A percentile compares a stretch with the other conserved stretches of the same genome.
Conservation (phyloP, 1,284 basidiomycete genomes). For the Cryptococcus sp. region DNA sequence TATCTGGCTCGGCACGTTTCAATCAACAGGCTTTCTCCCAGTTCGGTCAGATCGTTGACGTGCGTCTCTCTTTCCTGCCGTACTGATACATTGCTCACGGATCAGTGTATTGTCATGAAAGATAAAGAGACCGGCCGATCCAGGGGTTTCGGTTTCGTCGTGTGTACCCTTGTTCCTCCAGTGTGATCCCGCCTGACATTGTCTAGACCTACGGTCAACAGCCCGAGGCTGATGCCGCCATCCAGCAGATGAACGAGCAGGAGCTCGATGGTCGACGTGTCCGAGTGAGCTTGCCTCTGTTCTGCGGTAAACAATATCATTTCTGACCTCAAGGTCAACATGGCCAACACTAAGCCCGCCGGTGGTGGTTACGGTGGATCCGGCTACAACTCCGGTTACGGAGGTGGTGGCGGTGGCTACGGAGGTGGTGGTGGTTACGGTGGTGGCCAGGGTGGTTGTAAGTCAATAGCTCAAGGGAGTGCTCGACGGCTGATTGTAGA, state of each 20-base stretch:
- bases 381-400: slow-evolving; percentile 44
- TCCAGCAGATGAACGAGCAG: slow-evolving; percentile 75
- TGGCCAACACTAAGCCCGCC: slow-evolving; percentile 78
- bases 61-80: slow-evolving; percentile 24
- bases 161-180: slow-evolving; percentile 25
- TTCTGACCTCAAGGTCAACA: slow-evolving; percentile 62
- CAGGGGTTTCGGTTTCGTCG: slow-evolving; percentile 92
- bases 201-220: slow-evolving; percentile 58
- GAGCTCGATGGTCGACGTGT: slow-evolving; percentile 91
- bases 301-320: not conserved
- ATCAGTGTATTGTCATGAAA: slow-evolving; percentile 90
- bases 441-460: slow-evolving; percentile 34
- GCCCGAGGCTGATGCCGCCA: slow-evolving; percentile 74
- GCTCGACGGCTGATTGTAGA: no score
- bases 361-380: slow-evolving; percentile 51
- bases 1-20: not conserved
- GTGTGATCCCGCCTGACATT: not conserved
- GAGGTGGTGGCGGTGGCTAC: slow-evolving; percentile 46
- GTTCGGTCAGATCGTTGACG: slow-evolving; percentile 47
- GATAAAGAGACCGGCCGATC: slow-evolving; percentile 95
- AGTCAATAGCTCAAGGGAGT: no score
- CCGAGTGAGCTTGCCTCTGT: slow-evolving; percentile 42
- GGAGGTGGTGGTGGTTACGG: slow-evolving; percentile 42
- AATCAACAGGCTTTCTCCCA: slow-evolving; percentile 39
- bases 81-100: slow-evolving; percentile 3